Conservation (phyloP, 352 stramenopile genomes). For the Phytopythium litorale region DNA sequence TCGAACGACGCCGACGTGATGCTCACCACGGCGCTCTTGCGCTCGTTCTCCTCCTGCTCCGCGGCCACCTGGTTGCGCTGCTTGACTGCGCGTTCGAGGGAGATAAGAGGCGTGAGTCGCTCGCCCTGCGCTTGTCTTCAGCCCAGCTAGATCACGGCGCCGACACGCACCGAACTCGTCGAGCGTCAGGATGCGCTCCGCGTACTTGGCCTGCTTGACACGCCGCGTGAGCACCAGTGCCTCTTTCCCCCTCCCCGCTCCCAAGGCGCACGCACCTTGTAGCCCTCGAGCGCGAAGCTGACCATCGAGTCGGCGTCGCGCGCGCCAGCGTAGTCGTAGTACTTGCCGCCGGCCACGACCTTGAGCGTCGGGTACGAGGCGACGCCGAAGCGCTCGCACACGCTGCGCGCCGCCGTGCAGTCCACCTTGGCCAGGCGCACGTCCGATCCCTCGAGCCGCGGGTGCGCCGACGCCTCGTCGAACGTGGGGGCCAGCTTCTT, state of each 20-base stretch:
- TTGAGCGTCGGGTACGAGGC: conserved; percentile 83
- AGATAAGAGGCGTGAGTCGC: neutral
- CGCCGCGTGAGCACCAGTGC: neutral
- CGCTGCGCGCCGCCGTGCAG: conserved; percentile 64
- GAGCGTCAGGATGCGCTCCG: conserved; percentile 52
- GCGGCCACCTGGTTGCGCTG: conserved; percentile 31
- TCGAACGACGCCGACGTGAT: conserved; percentile 55
- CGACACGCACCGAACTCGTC: conserved; percentile 45
- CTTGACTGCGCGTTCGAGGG: conserved; percentile 9
- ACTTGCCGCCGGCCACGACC: conserved; percentile 51
- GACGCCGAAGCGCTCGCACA: conserved; percentile 81
- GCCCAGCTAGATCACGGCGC: neutral
- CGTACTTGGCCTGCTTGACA: conserved; percentile 27
- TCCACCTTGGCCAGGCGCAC: conserved; percentile 70
- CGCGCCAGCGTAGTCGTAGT: conserved; percentile 67
- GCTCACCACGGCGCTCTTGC: conserved; percentile 44
- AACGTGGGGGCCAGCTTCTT: conserved; percentile 73
- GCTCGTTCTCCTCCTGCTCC: conserved; percentile 54
- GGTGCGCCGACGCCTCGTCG: conserved; percentile 44
- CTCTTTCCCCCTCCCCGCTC: neutral
- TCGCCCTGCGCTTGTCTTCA: neutral
- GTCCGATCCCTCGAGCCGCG: conserved; percentile 29
- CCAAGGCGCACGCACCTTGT: conserved; percentile 43
- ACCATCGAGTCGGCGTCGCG: conserved; percentile 56
- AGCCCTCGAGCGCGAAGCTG: conserved; percentile 47